Evolutionary conservation across 495 filamentous ascomycete species (phyloP).

Genomic region (Talaromyces thailandensis): DNA sequence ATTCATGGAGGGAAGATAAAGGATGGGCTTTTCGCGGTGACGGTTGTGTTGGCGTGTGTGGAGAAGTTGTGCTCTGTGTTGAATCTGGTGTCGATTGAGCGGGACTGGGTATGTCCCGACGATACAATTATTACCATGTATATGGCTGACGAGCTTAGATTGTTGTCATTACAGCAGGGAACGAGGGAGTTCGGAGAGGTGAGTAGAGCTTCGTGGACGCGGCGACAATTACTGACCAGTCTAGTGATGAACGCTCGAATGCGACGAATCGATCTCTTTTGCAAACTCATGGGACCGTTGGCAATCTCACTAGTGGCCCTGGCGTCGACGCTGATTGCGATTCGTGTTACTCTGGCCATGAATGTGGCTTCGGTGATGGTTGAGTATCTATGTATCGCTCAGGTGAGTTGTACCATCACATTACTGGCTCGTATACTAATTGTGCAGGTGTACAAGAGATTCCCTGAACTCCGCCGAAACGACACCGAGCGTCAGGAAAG

Average conservation of each 20-base stretch:
- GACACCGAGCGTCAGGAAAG: not conserved
- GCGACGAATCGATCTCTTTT: slow-evolving; percentile 56
- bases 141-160: slow-evolving; percentile 15
- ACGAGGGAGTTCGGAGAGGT: slow-evolving; percentile 28
- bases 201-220: not conserved
- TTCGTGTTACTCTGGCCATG: slow-evolving; percentile 35
- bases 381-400: slow-evolving; percentile 51
- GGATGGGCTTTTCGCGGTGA: slow-evolving; percentile 23
- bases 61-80: slow-evolving; percentile 39
- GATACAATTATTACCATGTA: not conserved
- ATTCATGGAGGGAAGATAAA: slow-evolving; percentile 4
- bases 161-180: slow-evolving; percentile 32
- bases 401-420: slow-evolving; percentile 17
- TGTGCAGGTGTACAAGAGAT: not conserved
- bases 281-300: slow-evolving; percentile 54
- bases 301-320: slow-evolving; percentile 41
- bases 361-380: slow-evolving; percentile 32
- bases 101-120: slow-evolving; percentile 49
- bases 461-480: not conserved
- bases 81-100: slow-evolving; percentile 50
- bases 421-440: not conserved
- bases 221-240: not conserved
- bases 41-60: slow-evolving; percentile 37
- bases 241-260: slow-evolving; percentile 46
- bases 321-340: slow-evolving; percentile 37